A percentile compares a stretch with the other conserved stretches of the same genome.
These are phyloP conservation scores for Blastobotrys raffinosifermentans DNA, from an alignment of 1,139 yeast species.

Conservation along the genomic window DNA sequence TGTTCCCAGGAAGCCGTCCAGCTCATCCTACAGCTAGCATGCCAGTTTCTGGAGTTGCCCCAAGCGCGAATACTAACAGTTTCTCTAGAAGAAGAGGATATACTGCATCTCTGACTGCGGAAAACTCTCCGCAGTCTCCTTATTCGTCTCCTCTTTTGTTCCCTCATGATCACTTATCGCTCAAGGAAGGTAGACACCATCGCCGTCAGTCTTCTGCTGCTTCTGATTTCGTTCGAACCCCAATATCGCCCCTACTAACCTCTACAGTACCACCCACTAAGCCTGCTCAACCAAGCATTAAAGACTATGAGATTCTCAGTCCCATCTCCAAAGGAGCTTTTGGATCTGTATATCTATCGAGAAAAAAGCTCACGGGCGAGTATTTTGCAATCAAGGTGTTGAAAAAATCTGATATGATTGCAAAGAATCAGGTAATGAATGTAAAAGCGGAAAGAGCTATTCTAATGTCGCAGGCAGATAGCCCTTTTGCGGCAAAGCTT, in stretches of 20 bases:
- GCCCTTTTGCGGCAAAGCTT: slow-evolving; percentile 88
- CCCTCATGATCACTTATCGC: slow-evolving; percentile 22
- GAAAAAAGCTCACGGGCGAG: slow-evolving; percentile 82
- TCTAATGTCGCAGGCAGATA: slow-evolving; percentile 93
- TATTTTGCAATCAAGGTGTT: slow-evolving; percentile 94
- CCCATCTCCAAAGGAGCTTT: slow-evolving; percentile 97
- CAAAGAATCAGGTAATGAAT: slow-evolving; percentile 91
- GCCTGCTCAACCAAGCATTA: slow-evolving; percentile 57
- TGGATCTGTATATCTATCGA: slow-evolving; percentile 88
- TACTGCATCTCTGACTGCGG: slow-evolving; percentile 2
- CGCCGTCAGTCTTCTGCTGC: slow-evolving; percentile 26
- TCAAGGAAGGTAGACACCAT: slow-evolving; percentile 15
- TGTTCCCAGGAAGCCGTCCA: too few relatives aligned
- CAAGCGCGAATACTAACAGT: too few relatives aligned
- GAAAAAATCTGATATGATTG: slow-evolving; percentile 91
- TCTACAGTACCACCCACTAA: slow-evolving; percentile 45
- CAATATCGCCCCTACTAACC: slow-evolving; percentile 74
- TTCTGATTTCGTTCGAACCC: slow-evolving; percentile 41
- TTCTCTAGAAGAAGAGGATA: slow-evolving; percentile 16
- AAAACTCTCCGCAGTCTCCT: slow-evolving; percentile 26
- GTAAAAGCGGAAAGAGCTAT: slow-evolving; percentile 94
- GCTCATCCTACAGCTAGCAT: slow-evolving; percentile 11
- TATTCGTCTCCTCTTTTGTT: slow-evolving; percentile 27
- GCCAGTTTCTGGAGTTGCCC: slow-evolving; percentile 18
- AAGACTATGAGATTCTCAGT: slow-evolving; percentile 83